These are phyloP conservation scores for Coemansia sp. DNA, from an alignment of 192 early-diverging fungal genomes.

Conservation along the genomic window DNA sequence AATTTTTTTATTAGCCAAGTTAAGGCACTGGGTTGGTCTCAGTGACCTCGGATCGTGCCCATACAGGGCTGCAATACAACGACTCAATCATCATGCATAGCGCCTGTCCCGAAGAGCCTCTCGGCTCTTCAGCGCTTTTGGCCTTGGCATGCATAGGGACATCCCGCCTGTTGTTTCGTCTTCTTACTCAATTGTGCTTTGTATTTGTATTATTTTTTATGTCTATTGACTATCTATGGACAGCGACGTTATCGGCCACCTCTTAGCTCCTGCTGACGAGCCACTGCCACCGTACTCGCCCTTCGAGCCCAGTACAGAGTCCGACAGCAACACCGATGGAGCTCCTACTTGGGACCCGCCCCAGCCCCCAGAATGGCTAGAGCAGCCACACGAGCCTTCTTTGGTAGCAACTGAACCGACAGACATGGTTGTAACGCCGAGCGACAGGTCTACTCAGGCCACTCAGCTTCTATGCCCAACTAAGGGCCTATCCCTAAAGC, in stretches of 20 bases:
- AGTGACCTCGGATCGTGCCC: too few relatives aligned
- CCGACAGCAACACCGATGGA: neutral
- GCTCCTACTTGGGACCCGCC: neutral
- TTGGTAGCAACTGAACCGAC: neutral
- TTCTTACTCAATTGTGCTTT: neutral
- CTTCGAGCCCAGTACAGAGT: conserved; percentile 2
- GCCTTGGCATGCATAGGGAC: neutral
- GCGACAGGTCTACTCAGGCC: neutral
- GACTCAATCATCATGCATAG: too few relatives aligned
- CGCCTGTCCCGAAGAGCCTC: too few relatives aligned
- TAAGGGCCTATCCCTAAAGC: conserved; percentile 1
- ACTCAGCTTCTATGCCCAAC: conserved; percentile 11
- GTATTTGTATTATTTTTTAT: neutral
- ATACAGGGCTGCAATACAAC: too few relatives aligned
- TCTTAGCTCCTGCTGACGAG: neutral
- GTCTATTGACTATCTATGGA: neutral
- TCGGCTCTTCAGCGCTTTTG: conserved; percentile 3
- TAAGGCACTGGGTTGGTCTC: too few relatives aligned
- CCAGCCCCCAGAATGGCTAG: neutral
- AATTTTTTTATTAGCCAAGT: too few relatives aligned
- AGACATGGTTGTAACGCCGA: neutral
- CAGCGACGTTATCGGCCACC: neutral
- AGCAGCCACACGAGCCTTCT: neutral
- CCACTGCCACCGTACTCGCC: conserved; percentile 25
- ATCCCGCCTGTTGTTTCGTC: neutral